Base-by-base conservation (phyloP, 345 rosid species). In the Populus nigra region DNA sequence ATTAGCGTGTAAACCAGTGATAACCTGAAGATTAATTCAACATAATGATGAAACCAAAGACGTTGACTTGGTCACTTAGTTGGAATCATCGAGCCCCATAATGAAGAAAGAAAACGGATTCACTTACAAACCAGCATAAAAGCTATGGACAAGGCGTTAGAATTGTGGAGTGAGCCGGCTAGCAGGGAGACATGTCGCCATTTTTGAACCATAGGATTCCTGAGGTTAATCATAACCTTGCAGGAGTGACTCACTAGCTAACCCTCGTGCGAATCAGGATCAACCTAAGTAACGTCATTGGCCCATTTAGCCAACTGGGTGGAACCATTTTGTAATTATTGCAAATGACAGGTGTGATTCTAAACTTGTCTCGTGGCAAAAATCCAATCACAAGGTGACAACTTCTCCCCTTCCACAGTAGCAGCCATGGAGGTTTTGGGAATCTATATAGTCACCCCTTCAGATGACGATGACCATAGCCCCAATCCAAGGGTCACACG, bases 401-500 rank as follows among this genome's bases (percentile, higher is more conserved):
- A 71, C 33, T 15, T 47, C 49, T 5, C 20, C 41, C n/a, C 47
- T 62, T 45, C 71, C 63, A 45, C 4, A 18, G 29, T 65, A 6
- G 5, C 66, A 22, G 73, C 73, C 41, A 78, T 67, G 66, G 18
- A 22, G 31, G 53, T 5, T 45, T 2, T 7, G 50, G 81, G 81
- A 73, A 73, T 79, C 81, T 73, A 23, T 10, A 9, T 10, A 9
- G 53, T 25, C 20, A 76, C 9, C 68, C 39, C 3, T 27, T 25
- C 10, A 18, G 7, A 23, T 5, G 12, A 27, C 22, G 49, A 65
- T 73, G 39, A 73, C 12, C 57, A 5, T 33, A 18, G 39, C 9
- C 65, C 47, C 77, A 76, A 73, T 80, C 80, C 71, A 75, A 80
- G 82, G 81, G 81, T 74, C 79, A 71, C 8, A 18, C 38, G 18